Percentiles rank a stretch among this genome's conserved stretches.
These are phyloP conservation scores for Parascedosporium putredinis DNA, from an alignment of 2,329 filamentous ascomycete species.

Conservation along the genomic window DNA sequence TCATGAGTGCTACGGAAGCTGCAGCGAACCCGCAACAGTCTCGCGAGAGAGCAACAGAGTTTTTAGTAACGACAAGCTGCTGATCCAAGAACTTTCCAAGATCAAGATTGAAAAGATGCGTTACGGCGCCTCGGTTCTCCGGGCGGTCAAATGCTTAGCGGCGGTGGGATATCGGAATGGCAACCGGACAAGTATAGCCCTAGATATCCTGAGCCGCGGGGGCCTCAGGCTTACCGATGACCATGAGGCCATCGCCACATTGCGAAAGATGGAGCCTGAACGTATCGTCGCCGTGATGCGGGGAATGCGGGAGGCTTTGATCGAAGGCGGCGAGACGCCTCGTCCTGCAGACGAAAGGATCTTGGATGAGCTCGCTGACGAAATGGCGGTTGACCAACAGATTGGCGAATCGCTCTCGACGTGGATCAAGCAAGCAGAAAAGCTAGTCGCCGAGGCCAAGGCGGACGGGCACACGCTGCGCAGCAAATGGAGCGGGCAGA, in stretches of 20 bases:
- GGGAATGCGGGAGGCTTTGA: not conserved
- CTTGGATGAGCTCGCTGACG: conserved; percentile 21
- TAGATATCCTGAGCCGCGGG: conserved; percentile 42
- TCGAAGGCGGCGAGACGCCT: conserved; percentile 23
- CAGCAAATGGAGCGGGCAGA: conserved; percentile 65
- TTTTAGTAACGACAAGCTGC: conserved; percentile 8
- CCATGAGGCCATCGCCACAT: conserved; percentile 41
- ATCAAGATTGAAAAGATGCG: not conserved
- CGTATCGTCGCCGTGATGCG: conserved; percentile 30
- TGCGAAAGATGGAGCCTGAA: conserved; percentile 50
- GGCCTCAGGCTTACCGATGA: conserved; percentile 41
- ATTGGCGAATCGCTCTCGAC: conserved; percentile 12
- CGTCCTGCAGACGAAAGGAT: conserved; percentile 26
- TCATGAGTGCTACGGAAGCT: conserved; percentile 37
- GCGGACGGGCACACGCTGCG: conserved; percentile 35
- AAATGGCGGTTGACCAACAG: conserved; percentile 11
- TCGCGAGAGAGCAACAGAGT: conserved; percentile 13
- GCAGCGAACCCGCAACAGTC: conserved; percentile 13
- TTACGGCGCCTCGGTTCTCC: conserved; percentile 4
- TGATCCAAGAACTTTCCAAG: conserved; percentile 1
- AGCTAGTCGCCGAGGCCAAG: conserved; percentile 13
- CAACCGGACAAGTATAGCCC: conserved; percentile 30
- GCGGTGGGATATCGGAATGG: conserved; percentile 8
- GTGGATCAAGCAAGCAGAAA: conserved; percentile 19
- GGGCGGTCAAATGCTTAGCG: conserved; percentile 6